A percentile compares a stretch with the other conserved stretches of the same genome.
These are phyloP conservation scores for Candida insectalens DNA, from an alignment of 805 yeast species.

Conservation along the genomic window DNA sequence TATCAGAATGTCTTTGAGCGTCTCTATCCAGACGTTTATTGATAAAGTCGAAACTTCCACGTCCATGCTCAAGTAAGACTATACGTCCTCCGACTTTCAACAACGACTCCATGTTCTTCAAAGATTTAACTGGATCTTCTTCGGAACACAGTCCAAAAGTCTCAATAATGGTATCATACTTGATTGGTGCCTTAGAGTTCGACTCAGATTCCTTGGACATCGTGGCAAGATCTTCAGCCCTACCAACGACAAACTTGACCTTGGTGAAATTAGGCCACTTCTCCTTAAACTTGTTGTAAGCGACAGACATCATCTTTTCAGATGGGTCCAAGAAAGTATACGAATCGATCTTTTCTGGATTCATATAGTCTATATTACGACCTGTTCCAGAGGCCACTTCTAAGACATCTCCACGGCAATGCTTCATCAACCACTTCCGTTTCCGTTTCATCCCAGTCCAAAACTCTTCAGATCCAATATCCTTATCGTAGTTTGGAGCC, in stretches of 20 bases:
- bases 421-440: constrained; percentile 74
- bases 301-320: constrained; percentile 70
- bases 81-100: constrained; percentile 88
- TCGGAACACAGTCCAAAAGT: constrained; percentile 96
- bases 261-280: constrained; percentile 55
- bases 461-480: constrained; percentile 66
- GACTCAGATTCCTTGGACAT: constrained; percentile 21
- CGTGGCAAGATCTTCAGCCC: constrained; percentile 69
- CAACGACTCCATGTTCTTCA: constrained; percentile 60
- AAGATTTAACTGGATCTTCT: constrained; percentile 79
- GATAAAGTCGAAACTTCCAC: constrained; percentile 70
- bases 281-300: constrained; percentile 63
- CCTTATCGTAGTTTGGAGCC: constrained; percentile 75
- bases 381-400: constrained; percentile 98
- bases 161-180: constrained; percentile 87
- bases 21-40: constrained; percentile 74
- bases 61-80: constrained; percentile 84
- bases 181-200: constrained; percentile 25
- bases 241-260: constrained; percentile 85
- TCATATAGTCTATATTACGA: constrained; percentile 71
- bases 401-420: constrained; percentile 77
- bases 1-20: constrained; percentile 72
- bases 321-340: constrained; percentile 85
- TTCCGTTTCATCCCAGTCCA: constrained; percentile 49
- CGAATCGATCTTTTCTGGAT: constrained; percentile 50